A percentile compares a stretch with the other conserved stretches of the same genome.
These are phyloP conservation scores for Xylaria multiplex DNA, from an alignment of 2,329 filamentous ascomycete species.

Conservation along the genomic window DNA sequence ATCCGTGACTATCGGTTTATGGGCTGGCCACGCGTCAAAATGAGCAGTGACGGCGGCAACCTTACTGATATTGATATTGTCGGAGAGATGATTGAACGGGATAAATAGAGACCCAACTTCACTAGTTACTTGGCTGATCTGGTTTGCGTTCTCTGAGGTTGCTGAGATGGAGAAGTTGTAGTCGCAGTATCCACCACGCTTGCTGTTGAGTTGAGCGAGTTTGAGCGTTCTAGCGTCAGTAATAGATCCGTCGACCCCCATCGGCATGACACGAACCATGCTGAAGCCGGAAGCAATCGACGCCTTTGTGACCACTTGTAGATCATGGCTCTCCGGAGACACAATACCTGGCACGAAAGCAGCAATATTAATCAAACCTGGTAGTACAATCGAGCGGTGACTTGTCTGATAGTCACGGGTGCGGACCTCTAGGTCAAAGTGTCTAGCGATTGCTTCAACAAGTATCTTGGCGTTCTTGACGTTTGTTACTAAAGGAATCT, in stretches of 20 bases:
- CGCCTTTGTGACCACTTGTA: conserved; percentile 75
- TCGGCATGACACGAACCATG: conserved; percentile 82
- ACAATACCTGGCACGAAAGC: conserved; percentile 81
- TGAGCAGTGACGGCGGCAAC: conserved; percentile 81
- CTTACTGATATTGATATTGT: conserved; percentile 88
- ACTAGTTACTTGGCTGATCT: conserved; percentile 75
- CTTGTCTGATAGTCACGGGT: conserved; percentile 93
- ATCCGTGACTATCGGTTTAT: conserved; percentile 84
- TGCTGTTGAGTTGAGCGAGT: conserved; percentile 76
- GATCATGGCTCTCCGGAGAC: conserved; percentile 70
- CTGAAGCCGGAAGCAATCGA: conserved; percentile 80
- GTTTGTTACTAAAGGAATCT: conserved; percentile 96
- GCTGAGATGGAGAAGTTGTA: conserved; percentile 83
- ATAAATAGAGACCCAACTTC: conserved; percentile 85
- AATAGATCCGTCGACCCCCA: conserved; percentile 77
- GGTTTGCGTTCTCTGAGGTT: conserved; percentile 76
- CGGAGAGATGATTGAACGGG: conserved; percentile 82
- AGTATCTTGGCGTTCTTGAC: conserved; percentile 99
- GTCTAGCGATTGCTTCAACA: conserved; percentile 90
- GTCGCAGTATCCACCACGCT: conserved; percentile 75
- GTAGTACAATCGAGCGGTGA: conserved; percentile 77
- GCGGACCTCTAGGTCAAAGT: conserved; percentile 85
- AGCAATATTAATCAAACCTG: conserved; percentile 81
- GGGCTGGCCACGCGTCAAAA: conserved; percentile 79
- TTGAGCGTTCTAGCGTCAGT: conserved; percentile 77